Conservation (phyloP, 2,329 filamentous ascomycete genomes). For the Xylaria sp. region DNA sequence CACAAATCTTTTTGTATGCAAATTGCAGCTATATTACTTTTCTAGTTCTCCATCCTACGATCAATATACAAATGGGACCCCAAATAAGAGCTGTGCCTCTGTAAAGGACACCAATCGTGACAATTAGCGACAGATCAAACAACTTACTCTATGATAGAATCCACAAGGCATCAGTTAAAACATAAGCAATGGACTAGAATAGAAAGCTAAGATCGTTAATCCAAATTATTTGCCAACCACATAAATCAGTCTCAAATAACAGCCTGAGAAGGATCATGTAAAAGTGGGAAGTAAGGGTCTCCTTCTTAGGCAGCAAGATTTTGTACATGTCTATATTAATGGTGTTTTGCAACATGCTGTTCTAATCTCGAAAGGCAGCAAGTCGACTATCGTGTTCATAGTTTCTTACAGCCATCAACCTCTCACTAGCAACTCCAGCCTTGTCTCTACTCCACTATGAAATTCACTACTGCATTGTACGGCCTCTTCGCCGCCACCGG, state of each 20-base stretch:
- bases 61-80: no score
- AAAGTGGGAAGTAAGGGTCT: constrained; percentile 15
- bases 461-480: constrained; percentile 19
- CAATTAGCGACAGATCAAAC: no score
- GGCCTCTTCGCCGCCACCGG: constrained; percentile 26
- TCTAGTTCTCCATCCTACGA: no score
- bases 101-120: no score
- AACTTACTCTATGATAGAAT: no score
- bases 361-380: constrained; percentile 17
- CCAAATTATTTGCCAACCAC: constrained; percentile 2
- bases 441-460: constrained; percentile 22
- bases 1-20: no score
- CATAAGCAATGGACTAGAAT: no score
- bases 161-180: no score
- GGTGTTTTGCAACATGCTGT: constrained; percentile 17
- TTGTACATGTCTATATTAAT: constrained; percentile 21
- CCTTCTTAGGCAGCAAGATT: constrained; percentile 15
- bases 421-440: constrained; percentile 18
- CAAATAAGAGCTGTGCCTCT: no score
- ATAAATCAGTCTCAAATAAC: constrained; percentile 19
- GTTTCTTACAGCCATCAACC: constrained; percentile 18
- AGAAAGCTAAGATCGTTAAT: constrained; percentile 19
- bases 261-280: constrained; percentile 26
- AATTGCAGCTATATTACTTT: no score
- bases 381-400: constrained; percentile 21